Evolutionary conservation across 2,329 filamentous ascomycete genomes (phyloP).

Genomic region (Dothistroma septosporum): DNA sequence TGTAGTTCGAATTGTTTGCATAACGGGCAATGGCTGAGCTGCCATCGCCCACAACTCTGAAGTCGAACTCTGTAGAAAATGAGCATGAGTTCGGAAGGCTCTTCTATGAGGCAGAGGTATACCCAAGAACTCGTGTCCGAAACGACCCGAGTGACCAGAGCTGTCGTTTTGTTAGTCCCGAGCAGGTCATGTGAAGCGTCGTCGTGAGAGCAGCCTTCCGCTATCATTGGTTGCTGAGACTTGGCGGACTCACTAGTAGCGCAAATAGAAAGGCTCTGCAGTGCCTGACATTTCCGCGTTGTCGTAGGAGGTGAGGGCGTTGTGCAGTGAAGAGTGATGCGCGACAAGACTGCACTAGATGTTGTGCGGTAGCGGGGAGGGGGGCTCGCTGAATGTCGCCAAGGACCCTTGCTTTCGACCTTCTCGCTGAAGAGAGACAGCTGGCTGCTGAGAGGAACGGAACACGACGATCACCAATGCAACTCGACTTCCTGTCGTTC

Average conservation of each 20-base stretch:
- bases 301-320: neutral
- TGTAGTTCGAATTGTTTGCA: slow-evolving; percentile 99
- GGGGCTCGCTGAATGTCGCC: neutral
- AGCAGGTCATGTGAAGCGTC: neutral
- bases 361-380: neutral
- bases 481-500: neutral
- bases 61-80: slow-evolving; percentile 75
- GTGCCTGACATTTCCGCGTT: slow-evolving; percentile 49
- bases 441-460: neutral
- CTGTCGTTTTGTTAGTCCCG: slow-evolving; percentile 46
- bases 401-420: neutral
- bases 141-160: slow-evolving; percentile 94
- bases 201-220: neutral
- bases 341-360: neutral
- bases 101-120: slow-evolving; percentile 23
- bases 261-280: slow-evolving; percentile 86
- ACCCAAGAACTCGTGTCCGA: slow-evolving; percentile 98
- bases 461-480: neutral
- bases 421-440: neutral
- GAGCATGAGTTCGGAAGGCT: neutral
- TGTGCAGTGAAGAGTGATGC: neutral
- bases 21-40: slow-evolving; percentile 91
- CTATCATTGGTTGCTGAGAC: neutral
- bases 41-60: slow-evolving; percentile 86
- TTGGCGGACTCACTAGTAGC: slow-evolving; percentile 76